These are phyloP conservation scores for Dactylellina drechsleri DNA, from an alignment of 2,329 filamentous ascomycete genomes.

Conservation along the genomic window DNA sequence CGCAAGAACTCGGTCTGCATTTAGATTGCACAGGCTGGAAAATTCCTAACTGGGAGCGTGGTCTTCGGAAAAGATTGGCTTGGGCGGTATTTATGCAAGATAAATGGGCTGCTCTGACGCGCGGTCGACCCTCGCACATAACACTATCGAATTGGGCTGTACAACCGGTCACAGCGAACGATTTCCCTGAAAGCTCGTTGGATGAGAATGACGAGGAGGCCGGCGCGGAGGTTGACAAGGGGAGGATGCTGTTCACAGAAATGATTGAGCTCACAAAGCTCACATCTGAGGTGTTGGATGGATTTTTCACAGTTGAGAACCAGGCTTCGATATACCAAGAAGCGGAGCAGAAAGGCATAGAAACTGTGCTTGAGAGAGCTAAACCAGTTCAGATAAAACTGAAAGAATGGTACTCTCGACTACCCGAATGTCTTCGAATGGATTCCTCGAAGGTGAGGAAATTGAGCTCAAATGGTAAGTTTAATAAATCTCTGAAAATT, in stretches of 20 bases:
- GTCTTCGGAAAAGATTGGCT: slow-evolving; percentile 82
- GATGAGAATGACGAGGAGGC: slow-evolving; percentile 64
- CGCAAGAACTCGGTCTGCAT: slow-evolving; percentile 87
- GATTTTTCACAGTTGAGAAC: slow-evolving; percentile 64
- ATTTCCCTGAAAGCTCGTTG: slow-evolving; percentile 78
- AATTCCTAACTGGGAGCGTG: slow-evolving; percentile 87
- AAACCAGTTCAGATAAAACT: slow-evolving; percentile 65
- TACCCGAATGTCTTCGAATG: slow-evolving; percentile 65
- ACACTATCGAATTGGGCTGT: slow-evolving; percentile 80
- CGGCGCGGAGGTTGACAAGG: slow-evolving; percentile 64
- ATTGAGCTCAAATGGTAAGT: slow-evolving; percentile 67
- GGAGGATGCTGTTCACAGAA: slow-evolving; percentile 66
- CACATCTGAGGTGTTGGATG: slow-evolving; percentile 66
- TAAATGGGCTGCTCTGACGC: slow-evolving; percentile 86
- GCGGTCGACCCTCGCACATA: slow-evolving; percentile 84
- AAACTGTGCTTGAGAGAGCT: slow-evolving; percentile 64
- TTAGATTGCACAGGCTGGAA: slow-evolving; percentile 88
- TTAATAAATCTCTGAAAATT: slow-evolving; percentile 51
- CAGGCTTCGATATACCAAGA: slow-evolving; percentile 48
- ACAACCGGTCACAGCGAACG: slow-evolving; percentile 70
- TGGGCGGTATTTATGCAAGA: slow-evolving; percentile 97
- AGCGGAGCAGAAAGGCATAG: slow-evolving; percentile 57
- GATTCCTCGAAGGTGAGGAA: slow-evolving; percentile 63
- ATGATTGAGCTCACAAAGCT: slow-evolving; percentile 67
- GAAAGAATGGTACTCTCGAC: slow-evolving; percentile 65